Evolutionary conservation across 352 stramenopile genomes (phyloP), one percentile per base, ranked within the genome.

Genomic region (Pythium sukuiense): DNA sequence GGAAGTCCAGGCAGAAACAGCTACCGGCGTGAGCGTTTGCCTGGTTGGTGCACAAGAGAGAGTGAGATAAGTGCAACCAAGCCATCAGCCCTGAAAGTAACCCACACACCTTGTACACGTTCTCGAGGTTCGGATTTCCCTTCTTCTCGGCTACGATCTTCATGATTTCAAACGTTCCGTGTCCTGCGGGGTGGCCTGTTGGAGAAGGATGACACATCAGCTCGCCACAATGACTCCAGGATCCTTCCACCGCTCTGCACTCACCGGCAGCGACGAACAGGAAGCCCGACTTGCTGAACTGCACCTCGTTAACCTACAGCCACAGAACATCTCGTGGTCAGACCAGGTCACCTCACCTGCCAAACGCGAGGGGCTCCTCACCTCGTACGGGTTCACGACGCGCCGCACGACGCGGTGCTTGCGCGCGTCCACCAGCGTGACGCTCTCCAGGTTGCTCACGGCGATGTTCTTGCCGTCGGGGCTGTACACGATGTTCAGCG

Each of bases 151-250:
- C 30, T 7, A 90, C 77, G 43, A 95, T 76, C 35, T 83, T 79
- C 77, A 92, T 90, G 70, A 95, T 91, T 67, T 95, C 87, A 54
- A 93, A 90, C 5, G 83, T 92, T 32, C 87, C 87, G 56, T 91
- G 85, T 0, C 87, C 87, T 1, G 85, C 68, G 11, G 87, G 77
- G 59, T 95, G 85, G 0, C 85, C 84, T 83, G 50, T 30, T 32
- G 35, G 6, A 32, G 13, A 55, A 27, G 8, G 35, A 43, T 6
- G 24, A 26, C 13, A 48, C n/a, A n/a, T 52, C 27, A 30, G 27
- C 50, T 33, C 18, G 30, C 18, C 3, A 27, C 14, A 16, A 3
- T 27, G 8, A 24, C 2, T 39, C 18, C 11, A 12, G 56, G n/a
- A 33, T 2, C 32, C 50, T 16, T 35, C n/a, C 9, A 50, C 24